Percentiles rank a stretch among this genome's conserved stretches.
Evolutionary conservation across 2,329 filamentous ascomycete species (phyloP).

Genomic region (Penicillium sp.): DNA sequence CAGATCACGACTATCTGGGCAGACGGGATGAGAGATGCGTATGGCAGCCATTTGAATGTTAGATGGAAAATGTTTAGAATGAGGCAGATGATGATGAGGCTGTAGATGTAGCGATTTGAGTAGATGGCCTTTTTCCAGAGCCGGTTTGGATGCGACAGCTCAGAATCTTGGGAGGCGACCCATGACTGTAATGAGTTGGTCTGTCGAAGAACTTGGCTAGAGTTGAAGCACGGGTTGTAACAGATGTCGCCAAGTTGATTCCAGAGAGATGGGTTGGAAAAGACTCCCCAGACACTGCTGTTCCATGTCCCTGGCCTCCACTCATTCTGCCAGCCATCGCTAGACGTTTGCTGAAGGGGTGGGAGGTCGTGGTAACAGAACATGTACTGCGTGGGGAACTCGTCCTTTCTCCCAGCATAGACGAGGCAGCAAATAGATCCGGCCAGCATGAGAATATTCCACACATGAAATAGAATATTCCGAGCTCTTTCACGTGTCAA

Average conservation of each 20-base stretch:
- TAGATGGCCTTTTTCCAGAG: slow-evolving; percentile 20
- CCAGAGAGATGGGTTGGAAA: slow-evolving; percentile 21
- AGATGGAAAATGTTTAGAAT: slow-evolving; percentile 25
- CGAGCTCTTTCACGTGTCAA: slow-evolving; percentile 26
- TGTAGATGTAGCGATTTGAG: slow-evolving; percentile 29
- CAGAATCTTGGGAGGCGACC: slow-evolving; percentile 5
- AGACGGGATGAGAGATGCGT: slow-evolving; percentile 25
- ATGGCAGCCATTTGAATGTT: slow-evolving; percentile 22
- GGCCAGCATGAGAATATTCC: slow-evolving; percentile 32
- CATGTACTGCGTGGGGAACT: slow-evolving; percentile 26
- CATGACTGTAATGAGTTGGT: slow-evolving; percentile 17
- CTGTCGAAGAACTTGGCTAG: slow-evolving; percentile 26
- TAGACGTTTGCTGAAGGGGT: slow-evolving; percentile 19
- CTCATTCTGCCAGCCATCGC: slow-evolving; percentile 26
- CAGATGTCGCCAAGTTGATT: slow-evolving; percentile 25
- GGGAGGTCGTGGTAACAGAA: slow-evolving; percentile 30
- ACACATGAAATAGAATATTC: slow-evolving; percentile 27
- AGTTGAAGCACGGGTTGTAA: slow-evolving; percentile 34
- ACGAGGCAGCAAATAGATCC: slow-evolving; percentile 29
- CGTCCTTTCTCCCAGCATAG: slow-evolving; percentile 18
- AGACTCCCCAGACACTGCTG: slow-evolving; percentile 27
- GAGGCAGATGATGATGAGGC: slow-evolving; percentile 24
- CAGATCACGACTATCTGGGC: slow-evolving; percentile 23
- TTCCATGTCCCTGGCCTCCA: slow-evolving; percentile 30
- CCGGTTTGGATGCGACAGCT: slow-evolving; percentile 4